Percentiles rank a stretch among this genome's conserved stretches.
phyloP scores from a whole-genome alignment of 768 basidiomycete genomes.

The Psilocybe cyanescens region DNA sequence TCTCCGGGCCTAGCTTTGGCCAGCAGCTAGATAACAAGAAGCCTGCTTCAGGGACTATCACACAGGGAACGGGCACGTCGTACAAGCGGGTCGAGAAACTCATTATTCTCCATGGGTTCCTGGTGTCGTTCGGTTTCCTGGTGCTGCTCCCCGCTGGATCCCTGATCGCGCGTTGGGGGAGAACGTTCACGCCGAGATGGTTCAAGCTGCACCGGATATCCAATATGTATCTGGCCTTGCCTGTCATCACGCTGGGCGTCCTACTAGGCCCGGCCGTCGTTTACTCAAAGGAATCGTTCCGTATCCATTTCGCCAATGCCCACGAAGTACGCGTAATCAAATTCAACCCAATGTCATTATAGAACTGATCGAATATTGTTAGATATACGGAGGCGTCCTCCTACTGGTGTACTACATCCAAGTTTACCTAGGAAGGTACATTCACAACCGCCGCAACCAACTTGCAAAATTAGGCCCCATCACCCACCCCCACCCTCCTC shows the following conservation, averaged over 20 bases:
- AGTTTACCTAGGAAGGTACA: slow-evolving; percentile 53
- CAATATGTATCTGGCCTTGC: slow-evolving; percentile 51
- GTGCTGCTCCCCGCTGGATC: slow-evolving; percentile 57
- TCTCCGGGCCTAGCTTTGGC: slow-evolving; percentile 18
- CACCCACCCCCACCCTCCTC: slow-evolving; percentile 46
- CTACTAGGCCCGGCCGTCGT: slow-evolving; percentile 52
- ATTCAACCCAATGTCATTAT: background rate
- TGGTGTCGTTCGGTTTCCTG: slow-evolving; percentile 58
- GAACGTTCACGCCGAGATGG: slow-evolving; percentile 57
- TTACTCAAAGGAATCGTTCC: slow-evolving; percentile 36
- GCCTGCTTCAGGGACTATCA: slow-evolving; percentile 3
- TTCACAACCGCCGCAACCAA: slow-evolving; percentile 44
- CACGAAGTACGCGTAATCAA: slow-evolving; percentile 39
- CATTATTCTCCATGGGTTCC: slow-evolving; percentile 55
- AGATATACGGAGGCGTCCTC: slow-evolving; percentile 59
- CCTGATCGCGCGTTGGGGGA: slow-evolving; percentile 55
- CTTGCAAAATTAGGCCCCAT: slow-evolving; percentile 31
- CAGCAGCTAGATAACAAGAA: background rate
- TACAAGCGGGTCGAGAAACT: slow-evolving; percentile 39
- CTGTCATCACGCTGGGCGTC: slow-evolving; percentile 53
- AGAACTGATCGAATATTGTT: slow-evolving; percentile 1
- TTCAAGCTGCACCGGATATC: slow-evolving; percentile 57
- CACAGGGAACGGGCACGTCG: slow-evolving; percentile 16
- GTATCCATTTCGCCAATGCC: slow-evolving; percentile 45
- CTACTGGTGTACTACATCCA: slow-evolving; percentile 56